Evolutionary conservation across 2,329 filamentous ascomycete species (phyloP).

Genomic region (Diaporthe sp.): DNA sequence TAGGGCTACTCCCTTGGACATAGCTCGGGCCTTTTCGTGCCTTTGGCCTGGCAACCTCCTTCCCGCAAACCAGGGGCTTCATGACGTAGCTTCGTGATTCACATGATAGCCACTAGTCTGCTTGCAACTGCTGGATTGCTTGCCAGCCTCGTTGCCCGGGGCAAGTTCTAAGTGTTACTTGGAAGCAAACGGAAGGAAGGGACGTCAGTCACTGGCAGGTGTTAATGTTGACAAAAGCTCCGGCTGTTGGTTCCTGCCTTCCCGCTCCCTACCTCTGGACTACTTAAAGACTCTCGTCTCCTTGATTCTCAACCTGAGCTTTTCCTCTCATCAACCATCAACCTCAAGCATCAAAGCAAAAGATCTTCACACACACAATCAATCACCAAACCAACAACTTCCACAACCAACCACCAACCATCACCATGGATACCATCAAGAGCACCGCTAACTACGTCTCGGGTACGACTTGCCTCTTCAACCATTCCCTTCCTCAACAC

Average conservation of each 20-base stretch:
- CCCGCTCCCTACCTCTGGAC: background rate
- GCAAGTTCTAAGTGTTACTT: background rate
- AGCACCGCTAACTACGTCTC: slow-evolving; percentile 72
- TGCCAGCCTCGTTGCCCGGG: slow-evolving; percentile 14
- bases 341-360: slow-evolving; percentile 27
- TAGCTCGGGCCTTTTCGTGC: slow-evolving; percentile 8
- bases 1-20: slow-evolving; percentile 1
- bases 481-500: background rate
- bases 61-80: slow-evolving; percentile 8
- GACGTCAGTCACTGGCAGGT: background rate
- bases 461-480: slow-evolving; percentile 64
- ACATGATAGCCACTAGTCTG: slow-evolving; percentile 33
- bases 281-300: slow-evolving; percentile 34
- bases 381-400: slow-evolving; percentile 40
- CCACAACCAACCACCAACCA: slow-evolving; percentile 42
- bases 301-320: background rate
- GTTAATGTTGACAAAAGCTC: slow-evolving; percentile 16
- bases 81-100: slow-evolving; percentile 36
- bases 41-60: slow-evolving; percentile 26
- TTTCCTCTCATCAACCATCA: slow-evolving; percentile 40
- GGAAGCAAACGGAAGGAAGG: background rate
- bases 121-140: slow-evolving; percentile 22
- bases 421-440: slow-evolving; percentile 59
- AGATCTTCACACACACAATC: slow-evolving; percentile 20
- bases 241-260: slow-evolving; percentile 7